phyloP scores from a whole-genome alignment of 2,329 filamentous ascomycete species.

The Colletotrichum sublineola region DNA sequence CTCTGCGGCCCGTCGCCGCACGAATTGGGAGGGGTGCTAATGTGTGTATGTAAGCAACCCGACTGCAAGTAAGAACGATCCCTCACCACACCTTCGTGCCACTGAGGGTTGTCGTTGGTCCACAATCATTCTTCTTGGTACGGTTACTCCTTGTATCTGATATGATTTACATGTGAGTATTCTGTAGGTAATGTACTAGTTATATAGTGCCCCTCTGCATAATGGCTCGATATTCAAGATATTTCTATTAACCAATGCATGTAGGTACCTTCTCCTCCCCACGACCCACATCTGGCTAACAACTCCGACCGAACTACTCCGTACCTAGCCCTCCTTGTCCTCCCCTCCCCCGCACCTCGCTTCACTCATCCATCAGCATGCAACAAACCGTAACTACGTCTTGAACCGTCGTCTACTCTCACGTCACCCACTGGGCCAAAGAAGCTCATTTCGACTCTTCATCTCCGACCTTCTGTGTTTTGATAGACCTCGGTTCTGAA shows the following conservation, averaged over 20 bases:
- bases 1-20: conserved; percentile 36
- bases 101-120: background rate
- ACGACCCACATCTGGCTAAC: background rate
- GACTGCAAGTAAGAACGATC: no score
- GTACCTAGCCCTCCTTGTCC: background rate
- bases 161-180: no score
- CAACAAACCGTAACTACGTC: background rate
- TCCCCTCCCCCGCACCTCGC: background rate
- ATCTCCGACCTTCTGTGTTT: background rate
- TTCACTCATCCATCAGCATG: background rate
- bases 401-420: background rate
- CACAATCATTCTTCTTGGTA: background rate
- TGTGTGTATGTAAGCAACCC: no score
- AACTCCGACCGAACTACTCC: background rate
- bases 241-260: background rate
- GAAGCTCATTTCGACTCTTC: background rate
- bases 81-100: background rate
- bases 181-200: no score
- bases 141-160: no score
- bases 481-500: no score
- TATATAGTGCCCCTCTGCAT: background rate
- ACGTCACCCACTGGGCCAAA: background rate
- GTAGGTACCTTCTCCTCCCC: background rate
- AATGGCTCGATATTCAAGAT: background rate
- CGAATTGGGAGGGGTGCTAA: conserved; percentile 12